Conservation (phyloP, 495 filamentous ascomycete species). For the Aspergillus olivimuriae region DNA sequence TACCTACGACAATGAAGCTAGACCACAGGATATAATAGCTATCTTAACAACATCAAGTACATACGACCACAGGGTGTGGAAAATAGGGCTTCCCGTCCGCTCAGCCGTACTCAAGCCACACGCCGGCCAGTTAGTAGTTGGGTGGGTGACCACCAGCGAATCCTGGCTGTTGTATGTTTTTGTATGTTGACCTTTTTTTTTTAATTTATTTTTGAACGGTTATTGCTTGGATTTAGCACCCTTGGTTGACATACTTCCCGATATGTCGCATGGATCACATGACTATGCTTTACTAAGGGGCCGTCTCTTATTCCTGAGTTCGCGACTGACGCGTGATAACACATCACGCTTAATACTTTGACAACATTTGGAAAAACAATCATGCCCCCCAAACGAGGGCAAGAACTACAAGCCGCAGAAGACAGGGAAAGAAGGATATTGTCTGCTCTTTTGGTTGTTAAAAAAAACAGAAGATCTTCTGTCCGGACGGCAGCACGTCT, state of each 20-base stretch:
- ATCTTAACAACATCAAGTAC: too few species aligned
- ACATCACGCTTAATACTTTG: neutral
- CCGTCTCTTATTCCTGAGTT: too few species aligned
- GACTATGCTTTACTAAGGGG: too few species aligned
- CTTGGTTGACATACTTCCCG: too few species aligned
- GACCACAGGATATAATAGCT: too few species aligned
- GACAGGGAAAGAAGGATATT: neutral
- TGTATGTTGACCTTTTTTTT: too few species aligned
- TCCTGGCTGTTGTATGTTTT: constrained; percentile 45
- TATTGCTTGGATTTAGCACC: too few species aligned
- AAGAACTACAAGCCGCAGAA: neutral
- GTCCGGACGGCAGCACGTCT: neutral
- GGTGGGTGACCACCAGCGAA: constrained; percentile 48
- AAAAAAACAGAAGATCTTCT: neutral
- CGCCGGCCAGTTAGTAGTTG: constrained; percentile 45
- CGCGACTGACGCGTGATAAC: neutral
- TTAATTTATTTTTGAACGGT: too few species aligned
- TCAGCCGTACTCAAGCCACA: constrained; percentile 48
- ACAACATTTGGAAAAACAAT: neutral
- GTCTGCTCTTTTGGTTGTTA: neutral
- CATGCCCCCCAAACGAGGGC: neutral
- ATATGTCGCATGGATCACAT: too few species aligned
- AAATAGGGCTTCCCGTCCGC: constrained; percentile 45
- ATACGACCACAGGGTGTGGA: constrained; percentile 48
- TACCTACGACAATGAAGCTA: too few species aligned